phyloP scores from a whole-genome alignment of 352 stramenopile genomes.

The Phytophthora boehmeriae region DNA sequence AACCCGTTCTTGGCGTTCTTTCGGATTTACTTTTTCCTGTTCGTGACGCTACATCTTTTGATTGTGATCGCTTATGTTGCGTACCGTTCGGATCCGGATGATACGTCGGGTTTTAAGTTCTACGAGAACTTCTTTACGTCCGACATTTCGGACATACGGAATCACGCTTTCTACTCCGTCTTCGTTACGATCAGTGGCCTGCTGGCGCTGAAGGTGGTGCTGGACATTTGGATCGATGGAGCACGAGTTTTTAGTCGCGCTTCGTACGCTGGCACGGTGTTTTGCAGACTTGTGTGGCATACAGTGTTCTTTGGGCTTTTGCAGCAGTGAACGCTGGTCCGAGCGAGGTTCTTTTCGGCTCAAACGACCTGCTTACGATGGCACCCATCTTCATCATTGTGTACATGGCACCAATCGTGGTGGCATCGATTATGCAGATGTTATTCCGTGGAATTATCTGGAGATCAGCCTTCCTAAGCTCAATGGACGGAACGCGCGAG shows the following conservation, averaged over 20 bases:
- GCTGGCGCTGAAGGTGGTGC: slow-evolving; percentile 69
- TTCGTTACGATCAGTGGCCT: slow-evolving; percentile 70
- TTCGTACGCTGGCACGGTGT: slow-evolving; percentile 67
- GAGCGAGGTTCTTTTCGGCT: slow-evolving; percentile 66
- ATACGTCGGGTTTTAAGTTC: slow-evolving; percentile 61
- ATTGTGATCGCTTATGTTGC: slow-evolving; percentile 84
- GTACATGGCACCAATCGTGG: slow-evolving; percentile 67
- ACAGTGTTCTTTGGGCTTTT: slow-evolving; percentile 83
- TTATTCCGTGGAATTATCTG: slow-evolving; percentile 62
- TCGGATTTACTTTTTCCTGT: slow-evolving; percentile 88
- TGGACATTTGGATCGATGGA: slow-evolving; percentile 87
- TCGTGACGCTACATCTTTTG: slow-evolving; percentile 82
- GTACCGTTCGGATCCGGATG: slow-evolving; percentile 65
- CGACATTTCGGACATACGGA: slow-evolving; percentile 71
- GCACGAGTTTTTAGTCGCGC: slow-evolving; percentile 65
- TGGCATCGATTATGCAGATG: slow-evolving; percentile 74
- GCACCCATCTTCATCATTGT: slow-evolving; percentile 52
- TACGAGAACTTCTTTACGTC: slow-evolving; percentile 77
- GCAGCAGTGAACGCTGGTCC: slow-evolving; percentile 67
- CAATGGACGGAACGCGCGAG: slow-evolving; percentile 68
- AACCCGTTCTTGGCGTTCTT: slow-evolving; percentile 86
- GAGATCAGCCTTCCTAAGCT: slow-evolving; percentile 58
- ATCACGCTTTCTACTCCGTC: slow-evolving; percentile 79
- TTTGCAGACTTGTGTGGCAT: slow-evolving; percentile 81
- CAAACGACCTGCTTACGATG: slow-evolving; percentile 66